These are phyloP conservation scores for Cryphonectria naterciae DNA, from an alignment of 2,329 filamentous ascomycete genomes.

Conservation along the genomic window DNA sequence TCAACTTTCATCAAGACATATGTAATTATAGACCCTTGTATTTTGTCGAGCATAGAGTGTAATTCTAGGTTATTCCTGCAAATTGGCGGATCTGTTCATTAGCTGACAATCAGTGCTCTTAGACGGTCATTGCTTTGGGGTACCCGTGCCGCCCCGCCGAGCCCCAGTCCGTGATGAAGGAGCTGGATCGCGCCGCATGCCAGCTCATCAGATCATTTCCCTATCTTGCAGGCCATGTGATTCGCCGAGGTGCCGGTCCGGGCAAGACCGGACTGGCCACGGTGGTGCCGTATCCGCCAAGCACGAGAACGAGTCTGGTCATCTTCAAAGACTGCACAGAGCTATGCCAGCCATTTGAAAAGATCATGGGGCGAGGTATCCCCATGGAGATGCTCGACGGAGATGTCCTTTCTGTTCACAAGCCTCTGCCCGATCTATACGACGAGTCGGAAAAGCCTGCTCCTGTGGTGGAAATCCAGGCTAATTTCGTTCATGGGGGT, in stretches of 20 bases:
- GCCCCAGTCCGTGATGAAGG: neutral
- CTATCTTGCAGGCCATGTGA: slow-evolving; percentile 25
- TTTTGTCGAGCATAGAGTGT: neutral
- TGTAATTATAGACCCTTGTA: slow-evolving; percentile 2
- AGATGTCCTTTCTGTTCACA: slow-evolving; percentile 1
- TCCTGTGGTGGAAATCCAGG: slow-evolving; percentile 30
- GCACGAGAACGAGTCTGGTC: slow-evolving; percentile 9
- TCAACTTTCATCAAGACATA: slow-evolving; percentile 24
- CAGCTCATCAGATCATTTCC: slow-evolving; percentile 20
- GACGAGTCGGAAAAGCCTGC: slow-evolving; percentile 16
- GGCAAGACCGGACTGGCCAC: slow-evolving; percentile 19
- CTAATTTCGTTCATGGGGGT: slow-evolving; percentile 31
- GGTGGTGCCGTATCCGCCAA: slow-evolving; percentile 18
- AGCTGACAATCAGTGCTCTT: neutral
- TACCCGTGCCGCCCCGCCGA: neutral
- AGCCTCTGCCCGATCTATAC: slow-evolving; percentile 20
- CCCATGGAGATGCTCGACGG: slow-evolving; percentile 26
- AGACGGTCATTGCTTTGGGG: slow-evolving; percentile 11
- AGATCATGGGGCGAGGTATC: slow-evolving; percentile 8
- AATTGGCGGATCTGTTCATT: neutral
- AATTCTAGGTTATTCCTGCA: neutral
- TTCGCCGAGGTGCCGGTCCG: slow-evolving; percentile 14
- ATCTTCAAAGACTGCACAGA: slow-evolving; percentile 14
- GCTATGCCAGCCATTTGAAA: slow-evolving; percentile 12
- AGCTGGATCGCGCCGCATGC: slow-evolving; percentile 10